A percentile compares a stretch with the other conserved stretches of the same genome.
phyloP scores from a whole-genome alignment of 2,329 filamentous ascomycete genomes.

The Alternaria burnsii region DNA sequence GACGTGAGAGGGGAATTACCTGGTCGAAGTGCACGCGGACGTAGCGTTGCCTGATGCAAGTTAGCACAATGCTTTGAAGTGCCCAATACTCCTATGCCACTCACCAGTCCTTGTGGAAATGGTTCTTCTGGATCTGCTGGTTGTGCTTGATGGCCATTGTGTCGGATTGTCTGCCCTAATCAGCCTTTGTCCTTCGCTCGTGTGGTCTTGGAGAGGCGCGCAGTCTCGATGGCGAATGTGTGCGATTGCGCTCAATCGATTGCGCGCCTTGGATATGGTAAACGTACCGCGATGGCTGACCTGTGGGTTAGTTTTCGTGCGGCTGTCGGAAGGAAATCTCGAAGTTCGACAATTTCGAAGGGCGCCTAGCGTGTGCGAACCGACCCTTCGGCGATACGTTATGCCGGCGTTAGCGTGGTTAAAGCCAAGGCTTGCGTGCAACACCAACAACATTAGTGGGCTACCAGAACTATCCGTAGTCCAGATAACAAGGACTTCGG shows the following conservation, averaged over 20 bases:
- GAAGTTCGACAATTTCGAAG: constrained; percentile 25
- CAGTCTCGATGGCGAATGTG: constrained; percentile 7
- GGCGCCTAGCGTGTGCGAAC: constrained; percentile 29
- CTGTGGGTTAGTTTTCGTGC: constrained; percentile 45
- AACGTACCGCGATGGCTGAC: constrained; percentile 42
- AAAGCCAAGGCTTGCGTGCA: neutral
- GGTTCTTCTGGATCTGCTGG: constrained; percentile 97
- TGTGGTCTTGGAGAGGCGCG: neutral
- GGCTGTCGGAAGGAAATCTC: constrained; percentile 26
- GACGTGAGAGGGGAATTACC: constrained; percentile 72
- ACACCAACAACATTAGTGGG: neutral
- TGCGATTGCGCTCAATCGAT: constrained; percentile 21
- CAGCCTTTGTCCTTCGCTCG: constrained; percentile 1
- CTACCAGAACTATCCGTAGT: neutral
- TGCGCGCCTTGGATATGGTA: constrained; percentile 4
- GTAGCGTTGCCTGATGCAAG: constrained; percentile 80
- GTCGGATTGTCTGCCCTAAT: constrained; percentile 37
- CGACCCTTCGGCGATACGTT: constrained; percentile 24
- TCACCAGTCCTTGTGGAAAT: constrained; percentile 68
- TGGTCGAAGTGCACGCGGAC: constrained; percentile 99
- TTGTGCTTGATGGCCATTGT: constrained; percentile 97
- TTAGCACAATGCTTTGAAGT: constrained; percentile 29
- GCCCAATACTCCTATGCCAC: neutral
- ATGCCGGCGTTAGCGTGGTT: constrained; percentile 25
- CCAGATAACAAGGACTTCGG: neutral